Evolutionary conservation across 2,329 filamentous ascomycete genomes (phyloP).

Genomic region (Botrytis sinoallii): DNA sequence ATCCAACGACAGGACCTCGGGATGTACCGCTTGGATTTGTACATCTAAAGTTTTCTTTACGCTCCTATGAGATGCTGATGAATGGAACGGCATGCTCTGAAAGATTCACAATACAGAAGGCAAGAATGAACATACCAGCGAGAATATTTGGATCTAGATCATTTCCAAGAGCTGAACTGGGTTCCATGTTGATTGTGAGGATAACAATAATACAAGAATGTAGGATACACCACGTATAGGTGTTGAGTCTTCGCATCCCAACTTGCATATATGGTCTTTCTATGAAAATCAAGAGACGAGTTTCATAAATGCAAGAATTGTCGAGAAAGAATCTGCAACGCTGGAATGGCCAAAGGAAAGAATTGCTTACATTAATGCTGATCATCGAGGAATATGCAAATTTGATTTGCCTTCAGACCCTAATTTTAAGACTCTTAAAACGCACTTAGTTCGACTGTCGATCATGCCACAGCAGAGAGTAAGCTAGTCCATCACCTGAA

Average conservation of each 20-base stretch:
- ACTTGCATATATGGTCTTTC: slow-evolving; percentile 43
- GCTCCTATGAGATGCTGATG: not conserved
- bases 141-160: not conserved
- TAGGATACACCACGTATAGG: too few species aligned
- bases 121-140: not conserved
- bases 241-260: too few species aligned
- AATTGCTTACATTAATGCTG: slow-evolving; percentile 28
- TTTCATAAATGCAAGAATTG: slow-evolving; percentile 25
- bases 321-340: slow-evolving; percentile 34
- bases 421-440: slow-evolving; percentile 25
- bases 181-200: not conserved
- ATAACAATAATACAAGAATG: not conserved
- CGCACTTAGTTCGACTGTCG: slow-evolving; percentile 28
- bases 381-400: slow-evolving; percentile 39
- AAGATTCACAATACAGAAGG: too few species aligned
- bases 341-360: slow-evolving; percentile 36
- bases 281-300: slow-evolving; percentile 23
- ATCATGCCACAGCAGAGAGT: slow-evolving; percentile 20
- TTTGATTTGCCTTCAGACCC: slow-evolving; percentile 33
- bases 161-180: not conserved
- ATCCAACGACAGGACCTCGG: not conserved
- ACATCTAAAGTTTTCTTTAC: not conserved
- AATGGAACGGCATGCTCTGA: too few species aligned
- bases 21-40: not conserved
- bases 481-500: not conserved